Conservation (phyloP, 108 stramenopile species). For the Fistulifera solaris region DNA sequence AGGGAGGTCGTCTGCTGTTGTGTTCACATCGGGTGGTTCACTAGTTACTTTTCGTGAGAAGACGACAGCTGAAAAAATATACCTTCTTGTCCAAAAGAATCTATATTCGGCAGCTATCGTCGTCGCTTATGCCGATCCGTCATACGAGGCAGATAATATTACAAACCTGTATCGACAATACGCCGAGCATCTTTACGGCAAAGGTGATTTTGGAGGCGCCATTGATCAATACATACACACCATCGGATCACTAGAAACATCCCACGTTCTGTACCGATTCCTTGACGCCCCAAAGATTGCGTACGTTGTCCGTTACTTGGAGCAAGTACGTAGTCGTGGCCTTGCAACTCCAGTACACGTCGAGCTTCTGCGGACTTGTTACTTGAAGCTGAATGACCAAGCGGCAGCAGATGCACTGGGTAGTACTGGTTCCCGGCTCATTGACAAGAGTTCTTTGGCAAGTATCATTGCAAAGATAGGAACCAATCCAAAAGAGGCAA, state of each 20-base stretch:
- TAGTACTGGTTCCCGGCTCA: slow-evolving; percentile 29
- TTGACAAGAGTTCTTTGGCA: slow-evolving; percentile 35
- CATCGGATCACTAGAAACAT: slow-evolving; percentile 88
- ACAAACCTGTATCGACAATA: slow-evolving; percentile 73
- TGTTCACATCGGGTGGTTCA: slow-evolving; percentile 74
- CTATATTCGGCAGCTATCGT: slow-evolving; percentile 87
- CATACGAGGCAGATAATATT: slow-evolving; percentile 56
- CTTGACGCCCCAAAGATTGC: slow-evolving; percentile 88
- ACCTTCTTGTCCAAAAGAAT: slow-evolving; percentile 77
- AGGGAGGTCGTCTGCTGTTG: slow-evolving; percentile 63
- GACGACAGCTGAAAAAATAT: slow-evolving; percentile 79
- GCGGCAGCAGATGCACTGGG: slow-evolving; percentile 67
- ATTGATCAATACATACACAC: slow-evolving; percentile 92
- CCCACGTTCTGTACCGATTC: slow-evolving; percentile 89
- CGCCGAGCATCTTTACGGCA: slow-evolving; percentile 91
- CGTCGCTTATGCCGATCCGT: slow-evolving; percentile 81
- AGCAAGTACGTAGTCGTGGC: slow-evolving; percentile 49
- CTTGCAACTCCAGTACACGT: slow-evolving; percentile 63
- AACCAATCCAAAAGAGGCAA: slow-evolving; percentile 60
- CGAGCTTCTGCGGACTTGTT: slow-evolving; percentile 72
- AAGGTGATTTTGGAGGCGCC: slow-evolving; percentile 81
- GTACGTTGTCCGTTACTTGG: slow-evolving; percentile 81
- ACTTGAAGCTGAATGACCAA: slow-evolving; percentile 71
- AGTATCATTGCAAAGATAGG: slow-evolving; percentile 47
- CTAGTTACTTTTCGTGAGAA: slow-evolving; percentile 85